Evolutionary conservation across 1,284 basidiomycete species (phyloP).

Genomic region (Xerocomus cyaneibrunnescens): DNA sequence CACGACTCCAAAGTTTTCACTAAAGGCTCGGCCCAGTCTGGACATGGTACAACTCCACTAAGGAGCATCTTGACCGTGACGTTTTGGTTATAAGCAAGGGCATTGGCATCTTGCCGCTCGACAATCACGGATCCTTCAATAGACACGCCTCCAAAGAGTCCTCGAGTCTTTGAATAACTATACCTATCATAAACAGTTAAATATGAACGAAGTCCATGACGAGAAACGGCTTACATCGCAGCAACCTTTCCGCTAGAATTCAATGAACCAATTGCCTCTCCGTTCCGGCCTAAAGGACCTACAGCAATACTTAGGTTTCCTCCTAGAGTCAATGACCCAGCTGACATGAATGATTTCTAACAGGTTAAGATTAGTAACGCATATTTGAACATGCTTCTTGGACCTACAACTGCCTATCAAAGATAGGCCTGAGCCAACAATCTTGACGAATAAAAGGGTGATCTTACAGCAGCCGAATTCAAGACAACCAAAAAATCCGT

Average conservation of each 20-base stretch:
- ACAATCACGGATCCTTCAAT: conserved; percentile 94
- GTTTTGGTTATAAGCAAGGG: conserved; percentile 72
- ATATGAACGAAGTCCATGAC: conserved; percentile 1
- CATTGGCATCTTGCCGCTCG: conserved; percentile 91
- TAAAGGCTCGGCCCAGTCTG: conserved; percentile 74
- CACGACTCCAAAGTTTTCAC: conserved; percentile 73
- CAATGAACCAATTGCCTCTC: conserved; percentile 87
- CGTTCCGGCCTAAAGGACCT: conserved; percentile 92
- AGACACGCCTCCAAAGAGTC: conserved; percentile 84
- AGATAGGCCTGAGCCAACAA: conserved; percentile 3
- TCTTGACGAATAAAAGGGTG: conserved; percentile 15
- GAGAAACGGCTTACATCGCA: conserved; percentile 67
- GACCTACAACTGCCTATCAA: conserved; percentile 59
- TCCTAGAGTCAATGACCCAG: conserved; percentile 88
- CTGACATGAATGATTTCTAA: conserved; percentile 90
- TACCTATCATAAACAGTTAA: conserved; percentile 52
- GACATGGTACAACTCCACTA: conserved; percentile 70
- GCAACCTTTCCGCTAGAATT: conserved; percentile 88
- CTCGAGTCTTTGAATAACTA: conserved; percentile 93
- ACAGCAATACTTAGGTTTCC: conserved; percentile 94
- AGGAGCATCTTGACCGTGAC: conserved; percentile 80
- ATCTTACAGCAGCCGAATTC: conserved; percentile 73
- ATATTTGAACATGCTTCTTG: conserved; percentile 5
- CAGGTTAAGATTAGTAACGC: conserved; percentile 12
- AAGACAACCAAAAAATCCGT: conserved; percentile 95